Conservation (phyloP, 2,329 filamentous ascomycete genomes). For the Grosmannia huntii region DNA sequence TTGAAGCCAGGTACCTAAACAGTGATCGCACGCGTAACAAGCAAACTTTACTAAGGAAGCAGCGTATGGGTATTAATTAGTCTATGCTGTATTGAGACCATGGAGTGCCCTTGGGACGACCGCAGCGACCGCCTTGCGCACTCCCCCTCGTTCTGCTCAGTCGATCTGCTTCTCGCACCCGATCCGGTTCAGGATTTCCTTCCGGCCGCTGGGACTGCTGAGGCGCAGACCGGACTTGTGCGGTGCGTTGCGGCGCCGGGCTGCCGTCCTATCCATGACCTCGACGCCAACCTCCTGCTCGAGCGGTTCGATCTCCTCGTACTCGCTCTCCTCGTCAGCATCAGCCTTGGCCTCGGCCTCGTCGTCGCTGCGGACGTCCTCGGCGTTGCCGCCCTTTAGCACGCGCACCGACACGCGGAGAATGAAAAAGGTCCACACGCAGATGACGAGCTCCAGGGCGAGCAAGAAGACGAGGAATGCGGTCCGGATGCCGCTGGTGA, state of each 20-base stretch:
- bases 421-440: not conserved
- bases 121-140: not conserved
- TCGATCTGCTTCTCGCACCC: not conserved
- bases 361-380: not conserved
- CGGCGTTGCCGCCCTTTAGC: not conserved
- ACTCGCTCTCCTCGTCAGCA: not conserved
- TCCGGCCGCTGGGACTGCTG: not conserved
- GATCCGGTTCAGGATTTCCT: not conserved
- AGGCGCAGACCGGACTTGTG: not conserved
- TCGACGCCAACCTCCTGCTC: not conserved
- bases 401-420: not conserved
- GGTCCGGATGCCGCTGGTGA: not conserved
- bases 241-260: not conserved
- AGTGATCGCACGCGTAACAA: no score
- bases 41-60: no score
- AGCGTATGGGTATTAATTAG: not conserved
- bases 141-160: not conserved
- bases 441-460: not conserved
- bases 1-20: no score
- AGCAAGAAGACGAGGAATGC: not conserved
- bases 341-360: not conserved
- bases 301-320: not conserved
- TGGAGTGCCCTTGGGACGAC: not conserved
- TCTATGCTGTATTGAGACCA: not conserved
- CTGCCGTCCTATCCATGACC: not conserved